Conservation (phyloP, 805 yeast species). For the Cyberlindnera amylophila region DNA sequence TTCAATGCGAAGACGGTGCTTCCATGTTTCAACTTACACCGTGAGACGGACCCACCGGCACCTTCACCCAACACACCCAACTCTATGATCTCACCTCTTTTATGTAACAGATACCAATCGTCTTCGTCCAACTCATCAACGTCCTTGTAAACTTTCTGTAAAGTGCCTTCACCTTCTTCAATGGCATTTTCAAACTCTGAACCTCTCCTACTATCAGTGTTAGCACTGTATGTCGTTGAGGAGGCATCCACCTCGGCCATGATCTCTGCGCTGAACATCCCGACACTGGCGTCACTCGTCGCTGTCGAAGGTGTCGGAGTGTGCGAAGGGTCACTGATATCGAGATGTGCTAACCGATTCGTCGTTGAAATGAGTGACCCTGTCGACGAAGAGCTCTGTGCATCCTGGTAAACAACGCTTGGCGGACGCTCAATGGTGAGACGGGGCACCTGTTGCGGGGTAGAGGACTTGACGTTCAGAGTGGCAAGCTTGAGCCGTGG, state of each 20-base stretch:
- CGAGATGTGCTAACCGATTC: conserved; percentile 18
- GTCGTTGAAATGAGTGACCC: conserved; percentile 23
- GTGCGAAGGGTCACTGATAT: conserved; percentile 16
- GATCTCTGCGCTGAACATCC: conserved; percentile 30
- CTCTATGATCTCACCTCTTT: conserved; percentile 59
- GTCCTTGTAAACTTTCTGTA: conserved; percentile 28
- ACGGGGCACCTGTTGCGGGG: too few species aligned
- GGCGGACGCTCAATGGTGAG: conserved; percentile 3
- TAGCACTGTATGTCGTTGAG: not conserved
- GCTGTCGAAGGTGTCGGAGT: conserved; percentile 31
- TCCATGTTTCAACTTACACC: conserved; percentile 62
- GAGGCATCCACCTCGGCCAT: conserved; percentile 26
- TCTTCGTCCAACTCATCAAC: conserved; percentile 61
- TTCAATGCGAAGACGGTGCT: conserved; percentile 77
- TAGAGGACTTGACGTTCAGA: conserved; percentile 21
- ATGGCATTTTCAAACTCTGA: not conserved
- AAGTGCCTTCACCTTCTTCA: conserved; percentile 1
- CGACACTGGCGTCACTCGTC: conserved; percentile 24
- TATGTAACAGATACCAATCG: conserved; percentile 67
- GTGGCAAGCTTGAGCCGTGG: conserved; percentile 44
- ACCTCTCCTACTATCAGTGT: not conserved
- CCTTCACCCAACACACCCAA: conserved; percentile 86
- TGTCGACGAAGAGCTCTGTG: conserved; percentile 17
- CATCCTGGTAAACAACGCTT: conserved; percentile 9
- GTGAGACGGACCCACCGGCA: conserved; percentile 84